Evolutionary conservation across 2,329 filamentous ascomycete genomes (phyloP).

Genomic region (Microdochium bolleyi): DNA sequence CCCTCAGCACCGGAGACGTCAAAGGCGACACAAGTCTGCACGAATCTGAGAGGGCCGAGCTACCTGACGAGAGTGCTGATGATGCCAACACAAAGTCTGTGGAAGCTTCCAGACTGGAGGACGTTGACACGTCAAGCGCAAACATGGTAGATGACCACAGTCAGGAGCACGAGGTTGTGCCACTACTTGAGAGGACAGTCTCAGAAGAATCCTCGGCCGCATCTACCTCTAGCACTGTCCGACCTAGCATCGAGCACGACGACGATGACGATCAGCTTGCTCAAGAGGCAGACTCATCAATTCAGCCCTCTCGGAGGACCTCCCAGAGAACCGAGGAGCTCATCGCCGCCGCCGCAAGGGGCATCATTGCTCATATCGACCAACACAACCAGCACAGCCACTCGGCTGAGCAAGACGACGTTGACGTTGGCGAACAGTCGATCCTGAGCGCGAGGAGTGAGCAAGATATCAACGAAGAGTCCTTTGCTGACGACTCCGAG

Average conservation of each 20-base stretch:
- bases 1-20: too few relatives aligned
- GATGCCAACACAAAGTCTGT: too few relatives aligned
- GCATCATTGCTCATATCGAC: conserved; percentile 40
- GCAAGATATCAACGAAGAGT: conserved; percentile 15
- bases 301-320: conserved; percentile 17
- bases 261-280: conserved; percentile 6
- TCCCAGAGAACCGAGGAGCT: conserved; percentile 40
- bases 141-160: not conserved
- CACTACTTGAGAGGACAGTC: not conserved
- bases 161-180: not conserved
- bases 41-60: too few relatives aligned
- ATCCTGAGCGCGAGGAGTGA: conserved; percentile 18
- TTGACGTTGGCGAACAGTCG: conserved; percentile 19
- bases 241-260: conserved; percentile 13
- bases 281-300: conserved; percentile 5
- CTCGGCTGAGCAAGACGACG: conserved; percentile 9
- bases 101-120: too few relatives aligned
- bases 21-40: too few relatives aligned
- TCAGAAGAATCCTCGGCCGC: not conserved
- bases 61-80: too few relatives aligned
- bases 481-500: conserved; percentile 12
- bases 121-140: too few relatives aligned
- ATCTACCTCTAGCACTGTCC: conserved; percentile 3
- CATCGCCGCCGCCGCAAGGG: conserved; percentile 43
- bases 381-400: conserved; percentile 18